Evolutionary conservation across 192 early-diverging fungal species (phyloP).

Genomic region (Coemansia sp.): DNA sequence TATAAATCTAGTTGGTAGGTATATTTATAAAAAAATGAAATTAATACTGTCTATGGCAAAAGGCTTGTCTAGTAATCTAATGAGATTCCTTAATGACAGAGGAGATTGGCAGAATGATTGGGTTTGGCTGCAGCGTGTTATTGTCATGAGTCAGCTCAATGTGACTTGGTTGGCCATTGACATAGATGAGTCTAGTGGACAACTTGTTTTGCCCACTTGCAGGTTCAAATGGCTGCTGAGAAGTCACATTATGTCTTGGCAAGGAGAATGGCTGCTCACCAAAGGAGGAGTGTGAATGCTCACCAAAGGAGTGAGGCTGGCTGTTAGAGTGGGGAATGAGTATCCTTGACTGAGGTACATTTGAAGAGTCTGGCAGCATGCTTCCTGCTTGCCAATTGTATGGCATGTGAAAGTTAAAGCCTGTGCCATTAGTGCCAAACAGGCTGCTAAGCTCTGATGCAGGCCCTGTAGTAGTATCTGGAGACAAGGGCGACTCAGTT

Average conservation of each 20-base stretch:
- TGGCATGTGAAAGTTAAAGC: conserved; percentile 31
- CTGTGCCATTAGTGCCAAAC: not conserved
- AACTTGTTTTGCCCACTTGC: conserved; percentile 10
- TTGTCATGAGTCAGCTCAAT: conserved; percentile 38
- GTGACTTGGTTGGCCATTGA: conserved; percentile 34
- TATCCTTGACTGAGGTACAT: not conserved
- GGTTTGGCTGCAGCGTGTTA: conserved; percentile 20
- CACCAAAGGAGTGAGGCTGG: not conserved
- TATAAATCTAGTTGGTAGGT: too few species aligned
- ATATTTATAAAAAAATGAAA: too few species aligned
- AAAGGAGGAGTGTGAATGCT: not conserved
- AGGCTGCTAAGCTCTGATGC: conserved; percentile 2
- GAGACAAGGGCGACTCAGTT: not conserved
- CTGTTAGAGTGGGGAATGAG: not conserved
- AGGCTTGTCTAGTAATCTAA: not conserved
- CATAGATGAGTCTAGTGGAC: conserved; percentile 30
- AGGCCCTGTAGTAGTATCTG: not conserved
- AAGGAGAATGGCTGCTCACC: conserved; percentile 3
- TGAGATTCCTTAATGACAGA: conserved; percentile 10
- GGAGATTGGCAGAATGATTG: conserved; percentile 42
- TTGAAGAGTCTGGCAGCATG: not conserved
- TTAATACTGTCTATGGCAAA: too few species aligned
- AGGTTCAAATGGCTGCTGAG: not conserved
- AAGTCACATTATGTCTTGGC: not conserved
- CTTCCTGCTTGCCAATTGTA: not conserved